These are phyloP conservation scores for Calendula officinalis DNA, from an alignment of 129 eudicot genomes.

Conservation along the genomic window DNA sequence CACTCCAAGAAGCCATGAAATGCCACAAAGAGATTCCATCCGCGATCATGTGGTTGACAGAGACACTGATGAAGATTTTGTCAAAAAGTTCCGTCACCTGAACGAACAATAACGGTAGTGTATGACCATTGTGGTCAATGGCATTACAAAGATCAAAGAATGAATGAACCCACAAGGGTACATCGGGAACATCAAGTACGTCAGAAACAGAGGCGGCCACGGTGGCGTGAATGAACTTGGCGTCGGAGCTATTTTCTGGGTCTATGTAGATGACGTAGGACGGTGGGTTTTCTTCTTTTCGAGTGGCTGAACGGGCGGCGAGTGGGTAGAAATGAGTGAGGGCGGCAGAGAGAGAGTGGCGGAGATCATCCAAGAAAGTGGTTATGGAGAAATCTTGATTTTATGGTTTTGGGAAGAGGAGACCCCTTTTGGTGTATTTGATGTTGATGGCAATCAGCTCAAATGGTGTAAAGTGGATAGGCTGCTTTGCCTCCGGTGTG, in stretches of 20 bases:
- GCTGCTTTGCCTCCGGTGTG: constrained; percentile 37
- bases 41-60: constrained; percentile 29
- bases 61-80: constrained; percentile 31
- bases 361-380: constrained; percentile 36
- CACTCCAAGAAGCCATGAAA: constrained; percentile 27
- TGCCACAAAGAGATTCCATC: constrained; percentile 30
- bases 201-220: constrained; percentile 27
- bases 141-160: constrained; percentile 46
- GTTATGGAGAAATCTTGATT: constrained; percentile 29
- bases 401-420: constrained; percentile 36
- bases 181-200: constrained; percentile 33
- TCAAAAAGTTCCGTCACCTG: constrained; percentile 36
- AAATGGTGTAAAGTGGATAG: constrained; percentile 42
- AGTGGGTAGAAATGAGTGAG: constrained; percentile 50
- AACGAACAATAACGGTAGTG: constrained; percentile 23
- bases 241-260: constrained; percentile 41
- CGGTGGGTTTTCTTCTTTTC: constrained; percentile 31
- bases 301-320: constrained; percentile 49
- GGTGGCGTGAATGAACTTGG: constrained; percentile 40
- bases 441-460: constrained; percentile 34
- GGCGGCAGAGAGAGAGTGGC: constrained; percentile 41
- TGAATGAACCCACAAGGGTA: constrained; percentile 39
- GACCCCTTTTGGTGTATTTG: constrained; percentile 52
- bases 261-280: constrained; percentile 32
- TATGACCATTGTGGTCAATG: constrained; percentile 44